Percentiles rank a stretch among this genome's conserved stretches.
phyloP scores from a whole-genome alignment of 2,329 filamentous ascomycete species.

The Trichophyton mentagrophytes region DNA sequence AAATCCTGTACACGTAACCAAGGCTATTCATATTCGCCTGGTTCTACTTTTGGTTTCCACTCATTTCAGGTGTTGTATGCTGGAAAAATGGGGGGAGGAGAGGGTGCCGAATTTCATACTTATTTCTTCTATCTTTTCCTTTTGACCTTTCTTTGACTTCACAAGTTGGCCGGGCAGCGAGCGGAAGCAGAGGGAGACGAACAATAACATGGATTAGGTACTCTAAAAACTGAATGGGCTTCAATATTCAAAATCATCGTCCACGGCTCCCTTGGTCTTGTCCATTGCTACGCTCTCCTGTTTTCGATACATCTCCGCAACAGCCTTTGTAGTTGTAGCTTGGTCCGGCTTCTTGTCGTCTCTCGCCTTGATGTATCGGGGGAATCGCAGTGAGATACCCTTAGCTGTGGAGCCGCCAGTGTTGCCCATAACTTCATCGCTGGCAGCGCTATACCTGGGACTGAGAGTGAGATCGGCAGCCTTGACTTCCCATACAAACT shows the following conservation, averaged over 20 bases:
- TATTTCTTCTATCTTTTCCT: not conserved
- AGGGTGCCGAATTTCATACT: not conserved
- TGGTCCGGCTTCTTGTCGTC: slow-evolving; percentile 94
- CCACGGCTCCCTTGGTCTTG: slow-evolving; percentile 74
- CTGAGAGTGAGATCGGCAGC: slow-evolving; percentile 89
- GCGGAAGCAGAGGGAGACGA: not conserved
- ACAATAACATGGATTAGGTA: not conserved
- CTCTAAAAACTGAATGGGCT: too few species aligned
- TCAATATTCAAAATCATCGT: slow-evolving; percentile 97
- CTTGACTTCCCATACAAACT: slow-evolving; percentile 93
- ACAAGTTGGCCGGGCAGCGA: not conserved
- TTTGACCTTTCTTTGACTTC: too few species aligned
- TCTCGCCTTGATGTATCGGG: slow-evolving; percentile 76
- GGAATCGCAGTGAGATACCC: slow-evolving; percentile 82
- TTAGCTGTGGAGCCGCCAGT: slow-evolving; percentile 52
- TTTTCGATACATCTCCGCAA: slow-evolving; percentile 93
- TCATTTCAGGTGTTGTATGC: not conserved
- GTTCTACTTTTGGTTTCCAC: not conserved
- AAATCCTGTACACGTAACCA: not conserved
- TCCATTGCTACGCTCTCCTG: slow-evolving; percentile 83
- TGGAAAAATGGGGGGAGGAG: not conserved
- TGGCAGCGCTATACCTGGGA: slow-evolving; percentile 85
- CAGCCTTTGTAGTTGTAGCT: slow-evolving; percentile 70
- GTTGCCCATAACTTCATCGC: slow-evolving; percentile 62
- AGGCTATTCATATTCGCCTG: not conserved